Evolutionary conservation across 495 filamentous ascomycete species (phyloP).

Genomic region (Rhypophila decipiens): DNA sequence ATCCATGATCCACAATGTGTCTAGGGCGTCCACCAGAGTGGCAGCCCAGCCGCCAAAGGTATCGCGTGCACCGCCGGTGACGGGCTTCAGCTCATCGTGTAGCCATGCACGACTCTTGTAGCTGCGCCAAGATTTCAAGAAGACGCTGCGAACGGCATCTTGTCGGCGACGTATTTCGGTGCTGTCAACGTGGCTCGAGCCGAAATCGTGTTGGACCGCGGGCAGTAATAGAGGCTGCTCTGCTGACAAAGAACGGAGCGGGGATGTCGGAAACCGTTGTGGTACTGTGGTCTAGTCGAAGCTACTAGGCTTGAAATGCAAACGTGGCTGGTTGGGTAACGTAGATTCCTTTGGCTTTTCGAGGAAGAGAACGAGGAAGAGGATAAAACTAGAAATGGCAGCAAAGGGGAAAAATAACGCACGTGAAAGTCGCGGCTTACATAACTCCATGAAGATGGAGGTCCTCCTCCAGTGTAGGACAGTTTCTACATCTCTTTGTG

Average conservation of each 20-base stretch:
- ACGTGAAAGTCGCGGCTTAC: no score
- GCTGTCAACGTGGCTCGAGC: conserved; percentile 24
- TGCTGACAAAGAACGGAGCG: conserved; percentile 65
- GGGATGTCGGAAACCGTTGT: conserved; percentile 57
- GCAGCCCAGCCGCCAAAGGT: conserved; percentile 67
- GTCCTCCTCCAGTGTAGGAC: no score
- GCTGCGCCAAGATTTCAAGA: conserved; percentile 63
- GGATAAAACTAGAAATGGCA: background rate
- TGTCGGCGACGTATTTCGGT: conserved; percentile 15
- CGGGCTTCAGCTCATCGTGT: conserved; percentile 59
- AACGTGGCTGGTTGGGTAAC: conserved; percentile 7
- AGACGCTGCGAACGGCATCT: conserved; percentile 53
- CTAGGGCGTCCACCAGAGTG: conserved; percentile 77
- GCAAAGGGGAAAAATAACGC: no score
- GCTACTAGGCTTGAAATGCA: no score
- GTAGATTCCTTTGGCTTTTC: no score
- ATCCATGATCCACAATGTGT: conserved; percentile 86
- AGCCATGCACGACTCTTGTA: conserved; percentile 73
- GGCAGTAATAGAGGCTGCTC: conserved; percentile 59
- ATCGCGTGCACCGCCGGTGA: conserved; percentile 22
- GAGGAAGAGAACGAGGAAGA: background rate
- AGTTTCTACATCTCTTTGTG: no score
- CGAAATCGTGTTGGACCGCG: conserved; percentile 55
- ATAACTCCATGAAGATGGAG: no score
- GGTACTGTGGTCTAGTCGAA: no score